phyloP scores from a whole-genome alignment of 306 rosid species.

The Lathyrus aphaca region DNA sequence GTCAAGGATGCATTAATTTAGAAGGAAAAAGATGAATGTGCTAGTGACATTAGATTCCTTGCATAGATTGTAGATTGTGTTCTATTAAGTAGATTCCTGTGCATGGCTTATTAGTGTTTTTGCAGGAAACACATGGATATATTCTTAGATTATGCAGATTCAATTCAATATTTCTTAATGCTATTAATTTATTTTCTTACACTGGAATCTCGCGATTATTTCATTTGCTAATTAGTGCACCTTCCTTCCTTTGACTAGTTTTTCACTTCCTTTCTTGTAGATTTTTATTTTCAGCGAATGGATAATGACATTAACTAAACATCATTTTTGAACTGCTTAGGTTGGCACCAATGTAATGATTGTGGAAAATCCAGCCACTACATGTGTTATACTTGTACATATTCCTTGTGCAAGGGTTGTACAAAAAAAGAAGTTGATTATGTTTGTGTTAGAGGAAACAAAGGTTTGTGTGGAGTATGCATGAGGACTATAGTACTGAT shows the following conservation, averaged over 20 bases:
- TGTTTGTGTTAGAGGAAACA: conserved; percentile 74
- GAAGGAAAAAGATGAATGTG: neutral
- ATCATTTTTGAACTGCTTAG: conserved; percentile 50
- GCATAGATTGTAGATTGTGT: conserved; percentile 24
- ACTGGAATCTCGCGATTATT: neutral
- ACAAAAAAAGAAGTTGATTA: conserved; percentile 77
- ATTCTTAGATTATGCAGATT: conserved; percentile 8
- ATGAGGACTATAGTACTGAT: conserved; percentile 82
- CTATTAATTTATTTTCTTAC: neutral
- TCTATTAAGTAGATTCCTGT: conserved; percentile 10
- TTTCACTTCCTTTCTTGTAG: neutral
- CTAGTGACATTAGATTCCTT: conserved; percentile 6
- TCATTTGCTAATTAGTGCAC: conserved; percentile 1
- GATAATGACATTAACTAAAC: neutral
- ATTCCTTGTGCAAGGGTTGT: conserved; percentile 91
- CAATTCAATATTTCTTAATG: conserved; percentile 20
- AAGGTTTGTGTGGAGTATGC: conserved; percentile 91
- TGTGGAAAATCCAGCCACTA: conserved; percentile 77
- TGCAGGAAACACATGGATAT: neutral
- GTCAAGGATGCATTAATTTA: neutral
- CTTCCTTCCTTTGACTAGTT: conserved; percentile 14
- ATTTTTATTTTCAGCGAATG: conserved; percentile 34
- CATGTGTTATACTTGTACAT: conserved; percentile 96
- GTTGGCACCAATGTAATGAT: conserved; percentile 92
- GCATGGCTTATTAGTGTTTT: conserved; percentile 21